Evolutionary conservation across 2,329 filamentous ascomycete genomes (phyloP), one percentile per base, ranked within the genome.

Genomic region (Diplodia seriata): DNA sequence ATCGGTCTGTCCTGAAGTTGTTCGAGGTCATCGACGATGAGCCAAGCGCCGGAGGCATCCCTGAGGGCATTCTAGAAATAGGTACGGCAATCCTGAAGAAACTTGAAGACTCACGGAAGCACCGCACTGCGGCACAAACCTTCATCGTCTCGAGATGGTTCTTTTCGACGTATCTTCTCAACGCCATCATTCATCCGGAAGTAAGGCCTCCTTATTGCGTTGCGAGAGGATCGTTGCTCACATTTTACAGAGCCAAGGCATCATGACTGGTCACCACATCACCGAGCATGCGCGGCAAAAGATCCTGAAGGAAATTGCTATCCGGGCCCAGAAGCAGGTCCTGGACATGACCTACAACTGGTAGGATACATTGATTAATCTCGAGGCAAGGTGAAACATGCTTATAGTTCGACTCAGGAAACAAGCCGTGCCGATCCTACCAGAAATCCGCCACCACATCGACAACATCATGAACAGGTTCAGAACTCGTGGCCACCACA

Each of bases 131-230:
- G 72, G 93, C 93, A 49, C 88, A 93, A 70, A 89, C 89, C 72
- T 96, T 94, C 83, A 86, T 98, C 71, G 89, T 97, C 70, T 92
- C 90, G 74, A 91, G 94, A 76, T 99, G 94, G 89, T 89, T 97
- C 70, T 97, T 98, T 77, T 91, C 93, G 70, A 90, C 90, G 63
- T 97, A 95, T 79, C 83, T 98, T 43, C 86, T 92, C 56, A 90
- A 91, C 73, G 90, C 93, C 65, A 87, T 98, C 74, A 91, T 93
- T 57, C 91, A 95, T 74, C 95, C 95, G 12, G 95, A 99, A 85
- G 93, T 88, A 84, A 71, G 73, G 74, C 18, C 29, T 36, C 23
- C 26, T 9, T 20, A 9, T 2, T 18, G 9, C 29, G 49, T 40
- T 14, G 12, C 23, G 1, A 23, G 15, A 18, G 18, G n/a, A 31